These are phyloP conservation scores for Sechiopsis laciniata DNA, from an alignment of 306 rosid genomes.

Conservation along the genomic window DNA sequence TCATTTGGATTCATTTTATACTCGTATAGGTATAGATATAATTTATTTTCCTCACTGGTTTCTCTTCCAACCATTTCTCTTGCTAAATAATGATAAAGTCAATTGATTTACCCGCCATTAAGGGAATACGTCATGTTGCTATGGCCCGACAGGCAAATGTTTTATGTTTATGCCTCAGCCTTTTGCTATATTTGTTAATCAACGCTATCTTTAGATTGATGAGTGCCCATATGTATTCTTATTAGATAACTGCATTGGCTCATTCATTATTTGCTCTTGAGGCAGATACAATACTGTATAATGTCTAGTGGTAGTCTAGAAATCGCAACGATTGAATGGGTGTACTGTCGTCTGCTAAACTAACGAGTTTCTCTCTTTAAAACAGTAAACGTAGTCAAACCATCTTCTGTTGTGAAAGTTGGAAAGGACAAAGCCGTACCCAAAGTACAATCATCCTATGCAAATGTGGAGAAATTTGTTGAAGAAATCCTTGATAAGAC, in stretches of 20 bases:
- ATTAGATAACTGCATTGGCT: background rate
- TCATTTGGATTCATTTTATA: background rate
- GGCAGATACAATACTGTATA: background rate
- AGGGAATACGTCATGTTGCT: too few relatives aligned
- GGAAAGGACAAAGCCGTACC: constrained; percentile 45
- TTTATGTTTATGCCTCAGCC: too few relatives aligned
- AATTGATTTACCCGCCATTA: background rate
- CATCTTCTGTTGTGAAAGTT: constrained; percentile 34
- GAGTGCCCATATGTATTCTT: background rate
- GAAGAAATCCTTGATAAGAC: constrained; percentile 71
- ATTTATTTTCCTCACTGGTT: background rate
- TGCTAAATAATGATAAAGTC: background rate
- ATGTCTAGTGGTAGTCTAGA: background rate
- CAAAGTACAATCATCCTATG: constrained; percentile 29
- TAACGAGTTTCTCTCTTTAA: constrained; percentile 20
- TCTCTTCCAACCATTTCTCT: background rate
- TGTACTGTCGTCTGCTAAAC: background rate
- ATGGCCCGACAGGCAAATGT: background rate
- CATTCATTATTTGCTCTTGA: background rate
- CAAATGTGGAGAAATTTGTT: constrained; percentile 65
- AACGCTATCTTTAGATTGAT: too few relatives aligned
- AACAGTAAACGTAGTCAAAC: constrained; percentile 45
- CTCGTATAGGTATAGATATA: background rate
- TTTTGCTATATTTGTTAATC: too few relatives aligned
- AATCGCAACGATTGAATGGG: background rate